Evolutionary conservation across 108 stramenopile genomes (phyloP).

Genomic region (Chaetoceros tenuissimus): DNA sequence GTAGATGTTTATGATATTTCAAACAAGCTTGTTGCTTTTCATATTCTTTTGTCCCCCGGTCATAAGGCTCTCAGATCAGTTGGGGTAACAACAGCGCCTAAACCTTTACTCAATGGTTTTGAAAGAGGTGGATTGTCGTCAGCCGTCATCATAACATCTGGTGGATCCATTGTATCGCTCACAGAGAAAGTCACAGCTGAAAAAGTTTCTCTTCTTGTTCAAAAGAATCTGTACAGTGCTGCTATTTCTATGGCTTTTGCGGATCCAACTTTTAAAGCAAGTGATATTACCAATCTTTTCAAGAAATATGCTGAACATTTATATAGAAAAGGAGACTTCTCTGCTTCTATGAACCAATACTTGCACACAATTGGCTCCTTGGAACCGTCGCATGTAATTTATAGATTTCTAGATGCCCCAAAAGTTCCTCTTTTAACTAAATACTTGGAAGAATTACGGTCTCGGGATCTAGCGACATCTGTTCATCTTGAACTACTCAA

Average conservation of each 20-base stretch:
- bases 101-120: constrained; percentile 23
- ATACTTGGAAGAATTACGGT: constrained; percentile 79
- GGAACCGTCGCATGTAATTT: constrained; percentile 91
- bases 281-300: constrained; percentile 73
- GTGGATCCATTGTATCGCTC: constrained; percentile 75
- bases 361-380: constrained; percentile 88
- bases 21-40: constrained; percentile 82
- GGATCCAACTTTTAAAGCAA: constrained; percentile 59
- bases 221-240: constrained; percentile 82
- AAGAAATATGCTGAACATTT: constrained; percentile 89
- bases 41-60: constrained; percentile 69
- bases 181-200: constrained; percentile 78
- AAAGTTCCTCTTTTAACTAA: constrained; percentile 76
- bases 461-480: constrained; percentile 44
- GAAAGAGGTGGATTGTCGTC: constrained; percentile 55
- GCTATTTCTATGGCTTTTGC: constrained; percentile 89
- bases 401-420: constrained; percentile 86
- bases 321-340: constrained; percentile 87
- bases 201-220: constrained; percentile 83
- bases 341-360: constrained; percentile 89
- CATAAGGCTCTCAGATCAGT: constrained; percentile 64
- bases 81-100: constrained; percentile 49
- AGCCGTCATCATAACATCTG: constrained; percentile 68
- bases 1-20: constrained; percentile 76
- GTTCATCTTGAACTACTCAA: constrained; percentile 71